Conservation (phyloP, 176 grass and related monocot genomes). For the Triticum aestivum region DNA sequence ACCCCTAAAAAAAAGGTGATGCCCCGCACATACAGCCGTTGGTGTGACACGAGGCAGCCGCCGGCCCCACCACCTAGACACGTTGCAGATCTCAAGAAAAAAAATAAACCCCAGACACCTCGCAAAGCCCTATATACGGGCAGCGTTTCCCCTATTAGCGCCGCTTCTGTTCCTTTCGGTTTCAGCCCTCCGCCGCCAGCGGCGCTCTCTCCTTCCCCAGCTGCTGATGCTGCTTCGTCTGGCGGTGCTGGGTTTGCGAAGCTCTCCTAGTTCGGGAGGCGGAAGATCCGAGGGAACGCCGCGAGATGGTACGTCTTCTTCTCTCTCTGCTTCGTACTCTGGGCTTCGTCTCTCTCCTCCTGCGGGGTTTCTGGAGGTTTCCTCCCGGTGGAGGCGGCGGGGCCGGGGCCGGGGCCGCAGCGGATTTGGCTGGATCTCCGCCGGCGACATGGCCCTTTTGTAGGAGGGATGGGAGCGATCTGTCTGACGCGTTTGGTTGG, state of each 20-base stretch:
- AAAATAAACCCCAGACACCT: too few relatives aligned
- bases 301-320: background rate
- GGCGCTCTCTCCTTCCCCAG: background rate
- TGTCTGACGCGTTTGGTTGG: too few relatives aligned
- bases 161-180: background rate
- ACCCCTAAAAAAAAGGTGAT: too few relatives aligned
- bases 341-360: background rate
- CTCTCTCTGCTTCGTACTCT: background rate
- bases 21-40: too few relatives aligned
- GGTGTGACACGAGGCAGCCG: too few relatives aligned
- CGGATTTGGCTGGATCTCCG: background rate
- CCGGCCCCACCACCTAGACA: too few relatives aligned
- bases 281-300: background rate
- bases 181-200: background rate
- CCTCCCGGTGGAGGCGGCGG: background rate
- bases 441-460: background rate
- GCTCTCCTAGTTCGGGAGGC: background rate
- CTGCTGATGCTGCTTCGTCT: background rate
- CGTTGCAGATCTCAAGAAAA: too few relatives aligned
- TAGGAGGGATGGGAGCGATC: background rate
- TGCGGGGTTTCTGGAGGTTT: background rate
- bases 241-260: background rate
- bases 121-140: background rate
- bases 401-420: background rate
- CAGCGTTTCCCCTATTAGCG: background rate